Evolutionary conservation across 2,329 filamentous ascomycete species (phyloP), one percentile per base, ranked within the genome.

Genomic region (Arthrobotrys sphaeroides): DNA sequence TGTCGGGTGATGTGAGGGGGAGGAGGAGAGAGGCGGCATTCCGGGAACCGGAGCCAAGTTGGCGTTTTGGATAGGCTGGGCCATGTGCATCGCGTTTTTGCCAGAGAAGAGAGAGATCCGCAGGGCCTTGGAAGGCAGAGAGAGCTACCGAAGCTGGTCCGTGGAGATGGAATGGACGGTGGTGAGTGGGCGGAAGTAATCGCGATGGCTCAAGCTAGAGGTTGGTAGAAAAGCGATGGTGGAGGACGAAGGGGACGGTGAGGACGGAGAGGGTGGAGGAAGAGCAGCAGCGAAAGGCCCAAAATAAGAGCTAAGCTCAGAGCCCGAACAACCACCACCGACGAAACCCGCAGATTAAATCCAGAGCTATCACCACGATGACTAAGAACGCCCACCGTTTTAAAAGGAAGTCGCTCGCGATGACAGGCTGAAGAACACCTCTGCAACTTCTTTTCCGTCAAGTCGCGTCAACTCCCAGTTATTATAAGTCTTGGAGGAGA

Each of bases 1-100:
- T 20, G 73, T 76, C 12, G 73, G 61, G 47, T 76, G 73, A 36
- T 76, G 73, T 5, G 65, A 64, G 5, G 73, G 64, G 33, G 73
- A 76, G 5, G 65, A 51, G 1, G 73, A 76, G 49, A 76, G 73
- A 16, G 70, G 53, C 33, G 60, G 40, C 40, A 60, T 61, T 18
- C 45, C 31, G 18, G 60, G 10, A 10, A 16, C 53, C n/a, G 70
- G 62, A 33, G 62, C 31, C 43, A 33, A 31, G 40, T 73, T 73
- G 42, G 51, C 51, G 69, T 60, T 67, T 28, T 22, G 69, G 53
- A 33, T 45, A 49, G 60, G 28, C 22, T 55, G 45, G 33, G 65
- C 69, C 28, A 73, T 42, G 36, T 66, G 69, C 69, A 73, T 73
- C 24, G 26, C 65, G 51, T 40, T 13, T 33, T 36, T 36, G 16